phyloP scores from a whole-genome alignment of 345 rosid genomes.

The Theobroma cacao region DNA sequence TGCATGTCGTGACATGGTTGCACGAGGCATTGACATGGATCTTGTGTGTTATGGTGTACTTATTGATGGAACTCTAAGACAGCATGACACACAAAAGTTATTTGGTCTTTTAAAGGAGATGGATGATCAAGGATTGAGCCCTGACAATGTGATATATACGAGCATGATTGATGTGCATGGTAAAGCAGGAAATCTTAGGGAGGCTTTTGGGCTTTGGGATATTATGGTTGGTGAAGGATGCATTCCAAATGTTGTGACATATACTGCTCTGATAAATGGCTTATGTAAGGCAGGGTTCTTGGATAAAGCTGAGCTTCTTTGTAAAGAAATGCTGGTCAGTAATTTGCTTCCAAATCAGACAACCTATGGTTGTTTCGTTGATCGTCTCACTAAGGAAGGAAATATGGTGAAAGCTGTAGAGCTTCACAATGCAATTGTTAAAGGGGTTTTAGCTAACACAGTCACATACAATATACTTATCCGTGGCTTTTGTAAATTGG shows the following conservation, averaged over 20 bases:
- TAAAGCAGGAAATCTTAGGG: slow-evolving; percentile 66
- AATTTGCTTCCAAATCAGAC: slow-evolving; percentile 63
- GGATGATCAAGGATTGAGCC: slow-evolving; percentile 60
- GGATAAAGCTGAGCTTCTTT: slow-evolving; percentile 63
- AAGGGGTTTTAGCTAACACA: slow-evolving; percentile 62
- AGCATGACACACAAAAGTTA: slow-evolving; percentile 43
- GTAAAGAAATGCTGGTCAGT: slow-evolving; percentile 50
- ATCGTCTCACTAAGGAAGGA: slow-evolving; percentile 60
- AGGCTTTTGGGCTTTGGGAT: slow-evolving; percentile 71
- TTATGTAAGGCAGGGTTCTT: slow-evolving; percentile 74
- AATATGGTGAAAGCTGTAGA: slow-evolving; percentile 64
- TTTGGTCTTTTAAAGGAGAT: slow-evolving; percentile 61
- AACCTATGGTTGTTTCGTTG: slow-evolving; percentile 80
- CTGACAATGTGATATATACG: slow-evolving; percentile 72
- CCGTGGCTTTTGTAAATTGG: slow-evolving; percentile 74
- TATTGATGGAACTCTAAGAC: slow-evolving; percentile 68
- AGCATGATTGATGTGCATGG: slow-evolving; percentile 81
- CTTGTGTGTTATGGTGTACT: slow-evolving; percentile 80
- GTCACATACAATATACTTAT: slow-evolving; percentile 74
- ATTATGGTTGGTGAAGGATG: slow-evolving; percentile 74
- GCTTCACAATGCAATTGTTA: slow-evolving; percentile 64
- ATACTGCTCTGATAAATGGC: slow-evolving; percentile 77
- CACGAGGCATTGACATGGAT: slow-evolving; percentile 78
- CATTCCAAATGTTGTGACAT: slow-evolving; percentile 72
- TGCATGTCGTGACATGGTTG: slow-evolving; percentile 41